Conservation (phyloP, 257 asterid genomes). For the Solanum neorickii region DNA sequence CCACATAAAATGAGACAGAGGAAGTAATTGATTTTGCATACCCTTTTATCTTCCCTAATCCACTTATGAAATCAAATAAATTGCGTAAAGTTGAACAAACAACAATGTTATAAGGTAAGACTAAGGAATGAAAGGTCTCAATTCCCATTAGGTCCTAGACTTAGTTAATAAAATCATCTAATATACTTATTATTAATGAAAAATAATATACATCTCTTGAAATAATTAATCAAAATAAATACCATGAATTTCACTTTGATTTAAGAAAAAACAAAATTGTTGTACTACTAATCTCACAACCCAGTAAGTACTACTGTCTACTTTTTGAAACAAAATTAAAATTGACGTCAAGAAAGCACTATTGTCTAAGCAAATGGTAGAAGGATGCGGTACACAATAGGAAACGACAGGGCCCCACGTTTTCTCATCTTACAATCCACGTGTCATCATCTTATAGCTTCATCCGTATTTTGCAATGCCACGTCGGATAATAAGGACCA, state of each 20-base stretch:
- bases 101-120: neutral
- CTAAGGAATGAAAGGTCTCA: neutral
- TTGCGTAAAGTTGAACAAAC: neutral
- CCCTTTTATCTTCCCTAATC: too few relatives aligned
- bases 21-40: too few relatives aligned
- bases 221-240: neutral
- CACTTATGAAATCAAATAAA: neutral
- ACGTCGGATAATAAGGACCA: slow-evolving; percentile 4
- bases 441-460: neutral
- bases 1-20: accelerated
- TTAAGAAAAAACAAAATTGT: neutral
- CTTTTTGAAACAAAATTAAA: too few relatives aligned
- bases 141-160: neutral
- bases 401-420: neutral
- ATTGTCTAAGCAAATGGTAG: neutral
- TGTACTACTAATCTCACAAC: neutral
- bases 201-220: too few relatives aligned
- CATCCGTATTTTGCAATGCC: neutral
- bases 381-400: neutral
- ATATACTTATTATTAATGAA: too few relatives aligned
- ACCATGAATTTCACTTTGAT: neutral
- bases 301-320: neutral
- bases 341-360: neutral
- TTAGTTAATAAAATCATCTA: too few relatives aligned
- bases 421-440: slow-evolving; percentile 16